Evolutionary conservation across 352 stramenopile species (phyloP), one percentile per base, ranked within the genome.

Genomic region (Phytophthora pini): DNA sequence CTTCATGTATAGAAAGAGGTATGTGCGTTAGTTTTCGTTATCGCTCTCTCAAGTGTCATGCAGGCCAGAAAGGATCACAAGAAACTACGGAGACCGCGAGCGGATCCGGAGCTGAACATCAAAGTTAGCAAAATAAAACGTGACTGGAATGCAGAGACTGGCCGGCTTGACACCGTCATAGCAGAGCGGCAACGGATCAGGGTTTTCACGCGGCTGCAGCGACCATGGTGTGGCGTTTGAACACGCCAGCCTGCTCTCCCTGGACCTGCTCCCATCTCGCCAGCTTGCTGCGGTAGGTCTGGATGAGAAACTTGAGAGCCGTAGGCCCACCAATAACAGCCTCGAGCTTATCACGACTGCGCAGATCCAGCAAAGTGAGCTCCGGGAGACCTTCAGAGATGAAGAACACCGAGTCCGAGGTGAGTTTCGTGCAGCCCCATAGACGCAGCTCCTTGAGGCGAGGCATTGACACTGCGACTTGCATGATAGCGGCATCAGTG

Each of bases 351-450:
- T 95, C 82, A 27, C 84, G 84, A 45, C 84, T 92, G 55, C 88
- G 88, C 22, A 95, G 79, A 50, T 94, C 88, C 43, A 94, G 72
- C 3, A 91, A 64, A 20, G 79, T 81, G 20, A 95, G 72, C 45
- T 82, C 76, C 13, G 83, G 76, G 36, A 92, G 58, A 7, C 79
- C 84, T 20, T 80, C 72, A 45, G 83, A 90, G 47, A 92, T 93
- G 27, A 82, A 87, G 51, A 81, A 72, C 15, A 94, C 85, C 0
- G 83, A 60, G 4, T 81, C 74, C n/a, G 82, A 84, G 32, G 86
- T 96, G 41, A 96, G 80, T 60, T 93, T 92, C 13, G 70, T 80
- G 62, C 88, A 96, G 48, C 83, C 85, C 86, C 82, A 96, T 34
- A 96, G 80, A 57, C 84, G 83, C 56, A 96, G 44, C 56, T 94